Base-by-base conservation (phyloP, 768 basidiomycete genomes). In the Hygrophoropsis aurantiaca region DNA sequence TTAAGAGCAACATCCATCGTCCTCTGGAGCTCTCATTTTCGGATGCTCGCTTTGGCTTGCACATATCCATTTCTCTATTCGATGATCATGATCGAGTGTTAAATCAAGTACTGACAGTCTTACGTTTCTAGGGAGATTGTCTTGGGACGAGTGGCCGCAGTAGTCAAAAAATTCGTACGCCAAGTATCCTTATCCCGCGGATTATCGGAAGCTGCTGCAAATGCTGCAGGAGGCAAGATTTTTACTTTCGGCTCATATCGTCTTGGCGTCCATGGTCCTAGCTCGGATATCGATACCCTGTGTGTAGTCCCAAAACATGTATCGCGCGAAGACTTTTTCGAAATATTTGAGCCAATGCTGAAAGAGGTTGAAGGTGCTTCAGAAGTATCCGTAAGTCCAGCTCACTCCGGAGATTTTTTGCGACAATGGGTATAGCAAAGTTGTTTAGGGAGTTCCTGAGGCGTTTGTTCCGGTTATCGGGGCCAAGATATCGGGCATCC, bases 221-320 rank as follows among this genome's bases (percentile, higher is more conserved):
- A 71, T 42, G 85, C 90, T 40, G 92, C 97, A 8, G 97, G 97
- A 42, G 97, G 94, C 54, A 95, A 98, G 75, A 98, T 99, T 64
- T 99, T 93, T 67, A 98, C 97, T 6, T 99, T 95, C 67, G 97
- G 97, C 34, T 97, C 94, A 42, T 98, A 97, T 75, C 87, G 97
- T 58, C 74, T 99, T 40, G 97, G 97, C 49, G 97, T 98, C 18
- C 97, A 98, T 67, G 92, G 91, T 11, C 97, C 95, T 27, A 89
- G 91, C 3, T 78, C 87, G 40, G 95, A 99, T 80, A 97, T 99
- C 65, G 97, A 99, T 74, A 97, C 94, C n/a, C 72, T 99, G 18
- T 90, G 92, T 62, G 95, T 98, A 27, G 97, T 95, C 30, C 97
- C 97, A 6, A 92, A 94, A 66, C 94, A 97, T 67, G 88, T 98